Base-by-base conservation (phyloP, 1,139 yeast genomes). In the Zygoascus sp. region DNA sequence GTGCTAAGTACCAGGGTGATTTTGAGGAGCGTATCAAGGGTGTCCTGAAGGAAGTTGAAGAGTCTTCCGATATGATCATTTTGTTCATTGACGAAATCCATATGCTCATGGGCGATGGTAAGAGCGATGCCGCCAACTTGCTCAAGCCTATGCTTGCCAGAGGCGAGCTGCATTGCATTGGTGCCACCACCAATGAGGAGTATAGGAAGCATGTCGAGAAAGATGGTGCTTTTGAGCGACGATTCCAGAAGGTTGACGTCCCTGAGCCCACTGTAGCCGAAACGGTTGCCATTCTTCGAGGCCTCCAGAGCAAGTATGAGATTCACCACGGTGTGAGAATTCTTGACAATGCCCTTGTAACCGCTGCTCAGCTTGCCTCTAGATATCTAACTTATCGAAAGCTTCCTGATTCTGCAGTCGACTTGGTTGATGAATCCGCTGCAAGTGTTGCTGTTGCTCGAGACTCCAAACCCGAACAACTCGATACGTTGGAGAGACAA, bases 91-190 rank as follows among this genome's bases (percentile, higher is more conserved):
- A 92, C 69, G 98, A 92, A 70, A 90, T 90, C 62, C 99, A 92
- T 69, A 90, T 92, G 96, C 79, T 94, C 58, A 92, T 94, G 97
- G 99, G 99, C 57, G 96, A 92, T 63, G 98, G 98, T 63, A 77
- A 76, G 63, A 74, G 75, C 51, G 97, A 92, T 67, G 98, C 97
- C 34, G 98, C 98, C 41, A 92, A 92, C 67, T 78, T 94, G 59
- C 79, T 92, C 65, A 92, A 92, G 70, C 98, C 99, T 42, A 94
- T 95, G 78, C 79, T 92, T 58, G 97, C 98, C 3, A 83, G 98
- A 69, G 98, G 98, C 55, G 77, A 84, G 46, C 80, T 92, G 62
- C 97, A 92, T 69, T 95, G 97, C 69, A 90, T 90, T 64, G 99
- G 99, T 70, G 98, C 98, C 37, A 92, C 98, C 17, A 94, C 98